These are phyloP conservation scores for Amaranthus tricolor DNA, from an alignment of 179 eudicot species.

Conservation along the genomic window DNA sequence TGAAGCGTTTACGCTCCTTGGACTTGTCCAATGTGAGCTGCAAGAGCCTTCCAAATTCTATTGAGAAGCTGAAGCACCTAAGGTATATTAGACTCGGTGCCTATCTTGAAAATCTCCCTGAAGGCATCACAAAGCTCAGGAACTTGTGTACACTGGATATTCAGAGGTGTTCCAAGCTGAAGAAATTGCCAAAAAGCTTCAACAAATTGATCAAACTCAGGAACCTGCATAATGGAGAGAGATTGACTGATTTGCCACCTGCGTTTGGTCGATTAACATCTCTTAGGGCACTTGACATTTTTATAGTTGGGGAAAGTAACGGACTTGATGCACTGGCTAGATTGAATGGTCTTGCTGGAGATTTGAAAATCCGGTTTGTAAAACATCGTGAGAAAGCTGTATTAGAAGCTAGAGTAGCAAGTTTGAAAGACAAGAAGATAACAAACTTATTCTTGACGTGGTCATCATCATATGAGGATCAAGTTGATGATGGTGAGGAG, in stretches of 20 bases:
- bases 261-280: not conserved
- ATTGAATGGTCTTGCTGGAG: not conserved
- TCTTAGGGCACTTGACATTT: not conserved
- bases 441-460: conserved; percentile 6
- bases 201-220: not conserved
- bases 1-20: conserved; percentile 1
- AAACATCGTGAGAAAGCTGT: not conserved
- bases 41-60: not conserved
- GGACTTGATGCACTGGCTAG: not conserved
- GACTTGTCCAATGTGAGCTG: conserved; percentile 4
- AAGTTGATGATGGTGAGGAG: not conserved
- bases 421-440: conserved; percentile 2
- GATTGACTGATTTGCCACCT: not conserved
- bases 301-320: conserved; percentile 2
- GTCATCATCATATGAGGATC: not conserved
- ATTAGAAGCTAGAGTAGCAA: not conserved
- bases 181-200: not conserved
- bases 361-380: not conserved
- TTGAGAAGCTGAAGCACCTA: conserved; percentile 1
- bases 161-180: not conserved
- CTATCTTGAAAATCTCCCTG: not conserved
- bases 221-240: conserved; percentile 6
- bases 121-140: not conserved
- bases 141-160: conserved; percentile 6
- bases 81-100: not conserved